Base-by-base conservation (phyloP, 2,329 filamentous ascomycete genomes). In the Aspergillus tanneri region DNA sequence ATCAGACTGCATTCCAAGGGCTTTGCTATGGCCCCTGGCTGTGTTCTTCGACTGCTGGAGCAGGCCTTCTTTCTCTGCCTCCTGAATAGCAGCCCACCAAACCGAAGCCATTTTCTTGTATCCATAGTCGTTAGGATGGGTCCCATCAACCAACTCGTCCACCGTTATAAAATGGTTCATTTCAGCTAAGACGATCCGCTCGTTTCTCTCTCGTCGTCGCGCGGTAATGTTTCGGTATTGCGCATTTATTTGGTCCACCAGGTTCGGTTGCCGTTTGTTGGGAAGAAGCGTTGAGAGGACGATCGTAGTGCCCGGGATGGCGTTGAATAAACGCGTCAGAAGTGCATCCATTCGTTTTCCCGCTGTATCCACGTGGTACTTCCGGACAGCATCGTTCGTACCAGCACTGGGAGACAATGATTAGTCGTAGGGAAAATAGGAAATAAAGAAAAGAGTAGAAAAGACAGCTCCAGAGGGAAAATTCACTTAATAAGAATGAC, bases 281-380 rank as follows among this genome's bases (percentile, higher is more conserved):
- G 58, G 60, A 0, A 68, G 53, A 4, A 70, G 50, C 0, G 66
- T 69, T 3, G 66, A 69, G 2, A 69, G 42, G 9, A 70, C 60
- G 18, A 69, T 57, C 2, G 58, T 61, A 1, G 63, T 64, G 22
- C 53, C 53, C 2, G 58, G 54, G 12, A 62, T 53, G 1, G 44
- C 32, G 2, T 50, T 43, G n/a, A 55, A 63, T 3, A 69, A 41
- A 3, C 56, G 50, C 6, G 58, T 56, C 3, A 69, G 46, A 2
- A 69, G 47, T 2, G 28, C 30, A n/a, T 57, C 46, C 59, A 67
- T 63, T 3, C 63, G 54, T 2, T 57, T 47, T n/a, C 59, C 61
- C 1, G 58, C 52, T 4, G 44, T 52, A 12, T 30, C 2, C 19
- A 60, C 25, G 3, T 57, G 30, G 21, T 61, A 30, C 7, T 65